A percentile compares a stretch with the other conserved stretches of the same genome.
Conservation (phyloP, 1,139 yeast species). For the Lodderomyces jiufengensis region DNA sequence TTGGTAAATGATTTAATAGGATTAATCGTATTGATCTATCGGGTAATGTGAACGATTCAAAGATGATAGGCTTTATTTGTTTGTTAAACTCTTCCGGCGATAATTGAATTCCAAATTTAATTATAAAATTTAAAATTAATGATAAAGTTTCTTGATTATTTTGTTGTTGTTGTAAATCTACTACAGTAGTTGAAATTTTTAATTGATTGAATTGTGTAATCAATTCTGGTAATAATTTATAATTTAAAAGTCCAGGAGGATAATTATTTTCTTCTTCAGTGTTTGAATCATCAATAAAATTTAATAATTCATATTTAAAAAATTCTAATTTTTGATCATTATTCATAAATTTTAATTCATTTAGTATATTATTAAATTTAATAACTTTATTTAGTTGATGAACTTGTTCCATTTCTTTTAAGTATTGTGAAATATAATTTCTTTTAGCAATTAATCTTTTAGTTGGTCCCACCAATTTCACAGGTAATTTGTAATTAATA, state of each 20-base stretch:
- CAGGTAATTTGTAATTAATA: constrained; percentile 8
- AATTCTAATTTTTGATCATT: constrained; percentile 48
- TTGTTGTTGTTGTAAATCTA: constrained; percentile 19
- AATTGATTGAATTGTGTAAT: constrained; percentile 32
- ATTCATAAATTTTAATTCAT: constrained; percentile 49
- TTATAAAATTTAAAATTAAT: constrained; percentile 42
- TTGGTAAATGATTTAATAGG: constrained; percentile 60
- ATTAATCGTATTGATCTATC: constrained; percentile 78
- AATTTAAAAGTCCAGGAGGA: constrained; percentile 62
- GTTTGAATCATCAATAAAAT: constrained; percentile 19
- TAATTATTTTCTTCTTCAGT: constrained; percentile 20
- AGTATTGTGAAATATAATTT: constrained; percentile 47
- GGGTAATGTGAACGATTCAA: constrained; percentile 58
- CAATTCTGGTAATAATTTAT: constrained; percentile 67
- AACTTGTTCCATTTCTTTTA: constrained; percentile 39
- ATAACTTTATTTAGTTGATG: constrained; percentile 46
- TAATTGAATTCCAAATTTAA: constrained; percentile 43
- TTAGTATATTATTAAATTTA: constrained; percentile 44
- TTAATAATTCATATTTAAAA: constrained; percentile 43
- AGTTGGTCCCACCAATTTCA: constrained; percentile 7
- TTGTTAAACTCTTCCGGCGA: constrained; percentile 38
- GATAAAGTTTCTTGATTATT: constrained; percentile 36
- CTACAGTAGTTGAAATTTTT: constrained; percentile 17
- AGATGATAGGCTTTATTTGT: constrained; percentile 58
- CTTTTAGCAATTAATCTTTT: constrained; percentile 31